Conservation (phyloP, 805 yeast species). For the Dipodascus geniculatus region DNA sequence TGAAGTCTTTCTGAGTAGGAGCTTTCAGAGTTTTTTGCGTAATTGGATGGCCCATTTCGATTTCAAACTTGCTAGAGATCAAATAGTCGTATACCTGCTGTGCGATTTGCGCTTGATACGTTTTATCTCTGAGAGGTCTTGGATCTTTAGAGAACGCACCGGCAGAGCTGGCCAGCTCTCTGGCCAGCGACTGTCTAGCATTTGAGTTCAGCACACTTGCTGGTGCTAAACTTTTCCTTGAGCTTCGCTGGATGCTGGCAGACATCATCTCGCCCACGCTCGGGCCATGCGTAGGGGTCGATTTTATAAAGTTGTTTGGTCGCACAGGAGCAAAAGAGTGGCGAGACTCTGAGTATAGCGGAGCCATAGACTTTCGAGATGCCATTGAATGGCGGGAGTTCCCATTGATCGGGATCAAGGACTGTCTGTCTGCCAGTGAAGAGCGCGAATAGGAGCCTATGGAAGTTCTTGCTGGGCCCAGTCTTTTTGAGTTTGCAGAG, state of each 20-base stretch:
- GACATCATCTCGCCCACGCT: background rate
- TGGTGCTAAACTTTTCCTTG: background rate
- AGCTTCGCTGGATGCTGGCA: background rate
- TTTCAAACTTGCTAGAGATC: conserved; percentile 52
- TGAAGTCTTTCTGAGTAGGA: conserved; percentile 85
- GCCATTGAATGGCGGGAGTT: background rate
- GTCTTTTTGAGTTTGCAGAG: background rate
- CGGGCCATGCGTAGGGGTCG: background rate
- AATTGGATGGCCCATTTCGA: conserved; percentile 60
- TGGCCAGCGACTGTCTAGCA: background rate
- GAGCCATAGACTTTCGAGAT: background rate
- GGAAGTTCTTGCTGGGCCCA: background rate
- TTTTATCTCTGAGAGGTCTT: conserved; percentile 66
- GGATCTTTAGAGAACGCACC: conserved; percentile 35
- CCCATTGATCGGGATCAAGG: background rate
- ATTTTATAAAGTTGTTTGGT: background rate
- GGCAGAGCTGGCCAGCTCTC: background rate
- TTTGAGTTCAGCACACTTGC: background rate
- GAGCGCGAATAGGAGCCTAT: background rate
- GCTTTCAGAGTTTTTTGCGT: conserved; percentile 50
- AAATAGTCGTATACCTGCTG: conserved; percentile 62
- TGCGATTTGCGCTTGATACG: conserved; percentile 52
- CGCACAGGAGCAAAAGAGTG: background rate
- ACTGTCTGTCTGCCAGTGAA: background rate
- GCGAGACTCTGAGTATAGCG: background rate